A percentile compares a stretch with the other conserved stretches of the same genome.
phyloP scores from a whole-genome alignment of 2,329 filamentous ascomycete genomes.

The Lithohypha guttulata region DNA sequence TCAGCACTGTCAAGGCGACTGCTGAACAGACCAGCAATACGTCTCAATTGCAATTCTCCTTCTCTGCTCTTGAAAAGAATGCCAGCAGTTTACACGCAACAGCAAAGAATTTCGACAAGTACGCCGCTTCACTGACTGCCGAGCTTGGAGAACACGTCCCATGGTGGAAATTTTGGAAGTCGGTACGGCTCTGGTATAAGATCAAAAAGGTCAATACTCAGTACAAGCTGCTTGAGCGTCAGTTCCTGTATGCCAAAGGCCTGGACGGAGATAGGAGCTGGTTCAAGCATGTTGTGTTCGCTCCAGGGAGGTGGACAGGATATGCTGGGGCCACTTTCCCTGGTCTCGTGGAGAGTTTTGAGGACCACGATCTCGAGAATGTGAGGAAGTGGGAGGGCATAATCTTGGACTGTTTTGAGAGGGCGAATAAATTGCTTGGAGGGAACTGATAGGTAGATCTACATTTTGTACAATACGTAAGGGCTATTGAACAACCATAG shows the following conservation, averaged over 20 bases:
- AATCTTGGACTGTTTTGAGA: conserved; percentile 21
- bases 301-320: conserved; percentile 82
- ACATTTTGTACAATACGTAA: too few relatives aligned
- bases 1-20: conserved; percentile 25
- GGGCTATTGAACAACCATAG: too few relatives aligned
- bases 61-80: conserved; percentile 35
- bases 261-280: conserved; percentile 64
- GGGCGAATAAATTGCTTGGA: too few relatives aligned
- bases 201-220: conserved; percentile 62
- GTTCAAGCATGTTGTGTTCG: conserved; percentile 95
- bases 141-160: conserved; percentile 46
- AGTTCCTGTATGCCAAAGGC: conserved; percentile 65
- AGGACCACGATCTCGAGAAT: conserved; percentile 37
- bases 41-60: conserved; percentile 23
- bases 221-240: conserved; percentile 74
- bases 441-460: too few relatives aligned
- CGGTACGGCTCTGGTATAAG: conserved; percentile 50
- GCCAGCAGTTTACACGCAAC: conserved; percentile 16
- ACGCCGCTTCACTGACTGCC: conserved; percentile 36
- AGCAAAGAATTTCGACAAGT: conserved; percentile 31
- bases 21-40: conserved; percentile 11
- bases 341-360: conserved; percentile 52
- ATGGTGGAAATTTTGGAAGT: conserved; percentile 69
- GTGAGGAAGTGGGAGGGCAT: conserved; percentile 27
- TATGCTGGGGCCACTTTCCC: conserved; percentile 66